Evolutionary conservation across 2,329 filamentous ascomycete genomes (phyloP), one percentile per base, ranked within the genome.

Genomic region (Cladophialophora yegresii): DNA sequence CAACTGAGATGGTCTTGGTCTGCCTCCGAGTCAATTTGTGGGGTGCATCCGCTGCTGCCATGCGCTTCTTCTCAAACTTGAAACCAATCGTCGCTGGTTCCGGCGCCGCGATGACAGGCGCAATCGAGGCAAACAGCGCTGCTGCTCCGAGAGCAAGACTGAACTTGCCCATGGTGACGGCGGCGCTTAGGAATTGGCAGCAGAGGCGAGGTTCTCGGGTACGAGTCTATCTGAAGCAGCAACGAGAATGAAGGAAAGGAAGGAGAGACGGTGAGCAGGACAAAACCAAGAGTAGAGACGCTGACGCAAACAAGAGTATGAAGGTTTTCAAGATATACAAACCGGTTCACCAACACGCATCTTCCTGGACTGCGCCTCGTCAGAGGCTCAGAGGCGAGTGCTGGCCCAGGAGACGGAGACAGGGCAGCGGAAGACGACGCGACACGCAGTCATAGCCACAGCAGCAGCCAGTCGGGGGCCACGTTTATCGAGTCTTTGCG

Each of bases 51-150:
- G 57, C 36, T 33, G 61, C 64, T 32, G 43, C 43, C n/a, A 67
- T 49, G 6, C 61, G 63, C 43, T 63, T 65, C 54, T 65, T 68
- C 47, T 69, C 64, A 36, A 71, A 71, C 28, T 32, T 66, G 58
- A 63, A 70, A n/a, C 69, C 68, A 4, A 71, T 55, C 16, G 63
- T 63, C 54, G 62, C 64, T 10, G 68, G 63, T 22, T 30, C 56
- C 45, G 67, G 12, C 26, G 57, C 30, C 16, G 59, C 67, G 20
- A 60, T 26, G n/a, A 50, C 63, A 23, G 64, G 51, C n/a, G 54
- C 56, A 26, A 69, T 40, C 23, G 64, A 63, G 16, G 68, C 36
- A 13, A 70, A 57, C 43, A 70, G 59, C 56, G 49, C 36, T 36
- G 62, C 59, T 62, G 65, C 62, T 45, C 60, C 62, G 16, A 69